Evolutionary conservation across 495 filamentous ascomycete genomes (phyloP).

Genomic region (Daldinia loculata): DNA sequence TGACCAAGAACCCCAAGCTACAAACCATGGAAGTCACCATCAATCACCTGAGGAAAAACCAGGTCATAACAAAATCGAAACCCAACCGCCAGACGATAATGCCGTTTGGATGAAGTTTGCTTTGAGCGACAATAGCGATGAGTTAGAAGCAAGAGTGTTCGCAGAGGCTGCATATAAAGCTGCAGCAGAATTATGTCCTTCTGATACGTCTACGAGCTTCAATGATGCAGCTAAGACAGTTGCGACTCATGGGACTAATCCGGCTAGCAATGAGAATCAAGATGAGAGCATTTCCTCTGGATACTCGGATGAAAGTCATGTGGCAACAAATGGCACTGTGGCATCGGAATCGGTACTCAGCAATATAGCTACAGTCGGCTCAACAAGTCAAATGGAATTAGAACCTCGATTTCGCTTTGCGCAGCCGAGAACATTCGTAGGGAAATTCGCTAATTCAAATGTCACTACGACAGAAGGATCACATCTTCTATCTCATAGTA

Average conservation of each 20-base stretch:
- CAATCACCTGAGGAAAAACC: not conserved
- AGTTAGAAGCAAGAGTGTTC: slow-evolving; percentile 46
- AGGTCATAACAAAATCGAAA: not conserved
- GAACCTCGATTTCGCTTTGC: slow-evolving; percentile 47
- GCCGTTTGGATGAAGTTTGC: slow-evolving; percentile 53
- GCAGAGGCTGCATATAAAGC: slow-evolving; percentile 50
- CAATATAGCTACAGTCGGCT: slow-evolving; percentile 34
- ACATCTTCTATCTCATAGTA: slow-evolving; percentile 14
- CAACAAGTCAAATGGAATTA: slow-evolving; percentile 26
- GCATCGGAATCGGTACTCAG: slow-evolving; percentile 42
- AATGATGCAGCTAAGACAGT: slow-evolving; percentile 12
- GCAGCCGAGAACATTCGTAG: slow-evolving; percentile 54
- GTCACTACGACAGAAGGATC: not conserved
- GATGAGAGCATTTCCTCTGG: slow-evolving; percentile 14
- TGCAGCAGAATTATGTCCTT: slow-evolving; percentile 42
- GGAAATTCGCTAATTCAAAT: slow-evolving; percentile 40
- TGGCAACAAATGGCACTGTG: slow-evolving; percentile 33
- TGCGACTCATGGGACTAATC: slow-evolving; percentile 15
- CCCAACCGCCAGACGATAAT: slow-evolving; percentile 35
- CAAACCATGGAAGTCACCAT: not conserved
- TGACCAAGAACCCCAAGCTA: not conserved
- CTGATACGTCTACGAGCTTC: slow-evolving; percentile 23
- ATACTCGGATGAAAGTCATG: slow-evolving; percentile 35
- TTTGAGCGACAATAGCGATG: slow-evolving; percentile 49
- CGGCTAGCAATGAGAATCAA: not conserved